phyloP scores from a whole-genome alignment of 805 yeast species.

The Trichomonascus vanleenenianus region DNA sequence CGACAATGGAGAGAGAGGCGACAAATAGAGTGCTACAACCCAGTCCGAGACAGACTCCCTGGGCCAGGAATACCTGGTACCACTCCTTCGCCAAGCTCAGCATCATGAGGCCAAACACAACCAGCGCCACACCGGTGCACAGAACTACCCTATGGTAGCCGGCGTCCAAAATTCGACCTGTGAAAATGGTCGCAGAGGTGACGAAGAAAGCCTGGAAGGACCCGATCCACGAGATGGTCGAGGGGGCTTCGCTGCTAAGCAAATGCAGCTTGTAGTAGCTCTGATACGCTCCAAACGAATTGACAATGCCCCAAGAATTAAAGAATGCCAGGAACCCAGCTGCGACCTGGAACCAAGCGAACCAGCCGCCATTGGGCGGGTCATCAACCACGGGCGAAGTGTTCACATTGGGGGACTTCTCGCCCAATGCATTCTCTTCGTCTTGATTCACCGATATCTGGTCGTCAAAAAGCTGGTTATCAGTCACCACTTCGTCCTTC shows the following conservation, averaged over 20 bases:
- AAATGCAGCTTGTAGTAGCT: slow-evolving; percentile 21
- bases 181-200: slow-evolving; percentile 20
- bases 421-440: no score
- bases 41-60: slow-evolving; percentile 41
- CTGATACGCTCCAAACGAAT: slow-evolving; percentile 25
- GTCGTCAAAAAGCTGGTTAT: no score
- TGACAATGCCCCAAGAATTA: slow-evolving; percentile 19
- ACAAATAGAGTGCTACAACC: slow-evolving; percentile 39
- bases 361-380: slow-evolving; percentile 15
- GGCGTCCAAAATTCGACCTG: slow-evolving; percentile 25
- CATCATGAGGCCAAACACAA: slow-evolving; percentile 25
- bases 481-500: no score
- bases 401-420: no score
- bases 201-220: slow-evolving; percentile 26
- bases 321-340: slow-evolving; percentile 15
- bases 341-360: slow-evolving; percentile 11
- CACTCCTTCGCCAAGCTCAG: slow-evolving; percentile 31
- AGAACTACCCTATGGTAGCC: slow-evolving; percentile 18
- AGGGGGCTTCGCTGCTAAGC: slow-evolving; percentile 21
- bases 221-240: slow-evolving; percentile 29
- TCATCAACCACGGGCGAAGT: background rate
- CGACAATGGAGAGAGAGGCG: slow-evolving; percentile 37
- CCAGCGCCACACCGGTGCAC: slow-evolving; percentile 19
- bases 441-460: no score
- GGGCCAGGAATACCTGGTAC: slow-evolving; percentile 45